Evolutionary conservation across 2,329 filamentous ascomycete species (phyloP), one percentile per base, ranked within the genome.

Genomic region (Ilyonectria mors-panacis): DNA sequence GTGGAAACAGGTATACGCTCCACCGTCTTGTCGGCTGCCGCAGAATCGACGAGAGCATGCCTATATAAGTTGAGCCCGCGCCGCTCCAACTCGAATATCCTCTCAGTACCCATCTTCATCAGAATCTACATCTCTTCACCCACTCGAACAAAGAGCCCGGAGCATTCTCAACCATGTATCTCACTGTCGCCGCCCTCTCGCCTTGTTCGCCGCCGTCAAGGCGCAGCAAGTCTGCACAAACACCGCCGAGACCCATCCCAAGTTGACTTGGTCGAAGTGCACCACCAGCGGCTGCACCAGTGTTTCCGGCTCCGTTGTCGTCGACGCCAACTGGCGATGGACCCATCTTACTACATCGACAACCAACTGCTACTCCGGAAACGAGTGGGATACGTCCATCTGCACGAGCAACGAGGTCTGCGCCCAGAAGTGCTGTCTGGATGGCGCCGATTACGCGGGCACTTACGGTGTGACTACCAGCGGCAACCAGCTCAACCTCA

Each of bases 291-390:
- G 87, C 65, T 91, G 88, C 81, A 84, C 80, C 28, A 81, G 78
- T 59, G 83, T 87, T 71, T 72, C 76, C 45, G 87, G 85, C 47
- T 85, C 83, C 39, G 82, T 91, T 48, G 86, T 86, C 59, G 79
- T 91, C 72, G 88, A 91, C 69, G 78, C 87, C 73, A 90, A 90
- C 81, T 90, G 88, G 87, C 85, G 88, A 67, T 90, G 88, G 88
- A 81, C 87, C 65, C 87, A 90, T 78, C 76, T 77, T 19, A 77
- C 80, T 58, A 71, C 76, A 6, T 81, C 82, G 59, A 81, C 78
- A 69, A 86, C 82, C 72, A 90, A 90, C 81, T 89, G 87, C 82
- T 89, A 89, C 79, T 83, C 79, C 5, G 87, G 86, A 56, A 88
- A 88, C 78, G 74, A 75, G 54, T 84, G 85, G 78, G 83, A 86